A percentile compares a stretch with the other conserved stretches of the same genome.
Conservation (phyloP, 2,329 filamentous ascomycete genomes). For the Pseudocercospora fijiensis region DNA sequence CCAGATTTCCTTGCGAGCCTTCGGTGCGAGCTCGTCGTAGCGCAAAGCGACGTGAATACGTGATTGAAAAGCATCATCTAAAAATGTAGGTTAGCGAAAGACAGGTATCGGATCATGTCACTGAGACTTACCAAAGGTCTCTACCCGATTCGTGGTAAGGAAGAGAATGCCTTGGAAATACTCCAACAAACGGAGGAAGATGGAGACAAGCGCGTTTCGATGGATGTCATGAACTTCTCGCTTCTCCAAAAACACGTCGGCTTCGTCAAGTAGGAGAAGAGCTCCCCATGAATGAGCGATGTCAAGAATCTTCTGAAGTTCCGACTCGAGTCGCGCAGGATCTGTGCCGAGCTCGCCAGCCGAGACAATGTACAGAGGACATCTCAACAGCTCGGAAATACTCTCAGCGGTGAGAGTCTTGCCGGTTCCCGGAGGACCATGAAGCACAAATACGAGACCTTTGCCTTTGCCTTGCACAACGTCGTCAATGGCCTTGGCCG, state of each 20-base stretch:
- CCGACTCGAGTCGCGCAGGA: slow-evolving; percentile 67
- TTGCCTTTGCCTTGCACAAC: slow-evolving; percentile 75
- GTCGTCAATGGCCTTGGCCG: slow-evolving; percentile 76
- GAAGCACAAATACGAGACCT: slow-evolving; percentile 77
- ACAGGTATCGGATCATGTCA: not conserved
- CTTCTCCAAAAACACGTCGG: slow-evolving; percentile 80
- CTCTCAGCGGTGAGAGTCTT: slow-evolving; percentile 87
- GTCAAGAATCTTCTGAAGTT: slow-evolving; percentile 80
- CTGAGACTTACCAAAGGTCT: slow-evolving; percentile 60
- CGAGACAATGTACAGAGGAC: slow-evolving; percentile 79
- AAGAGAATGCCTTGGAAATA: slow-evolving; percentile 92
- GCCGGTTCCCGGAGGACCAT: slow-evolving; percentile 82
- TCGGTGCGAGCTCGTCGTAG: slow-evolving; percentile 70
- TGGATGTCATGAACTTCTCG: slow-evolving; percentile 80
- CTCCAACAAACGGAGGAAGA: slow-evolving; percentile 82
- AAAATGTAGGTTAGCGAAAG: not conserved
- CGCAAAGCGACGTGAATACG: slow-evolving; percentile 82
- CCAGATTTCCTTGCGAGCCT: slow-evolving; percentile 78
- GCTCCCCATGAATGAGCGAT: slow-evolving; percentile 85
- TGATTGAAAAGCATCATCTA: slow-evolving; percentile 82
- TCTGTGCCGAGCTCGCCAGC: slow-evolving; percentile 81
- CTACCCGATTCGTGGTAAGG: slow-evolving; percentile 82
- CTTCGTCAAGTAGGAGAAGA: slow-evolving; percentile 80
- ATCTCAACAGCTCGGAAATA: slow-evolving; percentile 78
- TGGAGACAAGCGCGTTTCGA: slow-evolving; percentile 79